Percentiles rank a stretch among this genome's conserved stretches.
Conservation (phyloP, 345 rosid genomes). For the Eutrema yunnanense region DNA sequence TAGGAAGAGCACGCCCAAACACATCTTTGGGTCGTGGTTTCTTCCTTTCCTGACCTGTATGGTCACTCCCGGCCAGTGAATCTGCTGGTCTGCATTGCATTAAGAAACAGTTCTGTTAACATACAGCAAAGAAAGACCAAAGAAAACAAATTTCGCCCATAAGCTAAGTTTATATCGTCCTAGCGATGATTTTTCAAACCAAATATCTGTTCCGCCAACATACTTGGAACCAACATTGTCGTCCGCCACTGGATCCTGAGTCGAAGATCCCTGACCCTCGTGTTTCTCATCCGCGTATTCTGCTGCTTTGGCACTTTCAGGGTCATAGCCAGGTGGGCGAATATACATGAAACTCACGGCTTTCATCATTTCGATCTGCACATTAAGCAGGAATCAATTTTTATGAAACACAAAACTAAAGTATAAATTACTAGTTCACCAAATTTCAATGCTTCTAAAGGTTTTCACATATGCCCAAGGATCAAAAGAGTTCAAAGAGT, state of each 20-base stretch:
- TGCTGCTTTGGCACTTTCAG: conserved; percentile 97
- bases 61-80: conserved; percentile 20
- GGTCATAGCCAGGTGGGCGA: conserved; percentile 92
- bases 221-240: conserved; percentile 41
- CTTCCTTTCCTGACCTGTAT: conserved; percentile 46
- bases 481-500: not conserved
- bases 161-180: not conserved
- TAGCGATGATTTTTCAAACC: not conserved
- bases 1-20: conserved; percentile 92
- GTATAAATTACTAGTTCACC: not conserved
- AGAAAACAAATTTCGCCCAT: not conserved
- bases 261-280: conserved; percentile 28
- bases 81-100: conserved; percentile 38
- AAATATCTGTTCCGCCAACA: conserved; percentile 1
- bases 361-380: conserved; percentile 81
- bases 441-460: not conserved
- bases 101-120: not conserved
- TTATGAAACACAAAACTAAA: not conserved
- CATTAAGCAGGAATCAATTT: not conserved
- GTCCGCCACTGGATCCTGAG: conserved; percentile 24
- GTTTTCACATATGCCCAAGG: not conserved
- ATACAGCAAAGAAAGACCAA: not conserved
- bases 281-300: conserved; percentile 57
- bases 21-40: conserved; percentile 92
- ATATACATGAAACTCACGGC: conserved; percentile 98